Percentiles rank a stretch among this genome's conserved stretches.
phyloP scores from a whole-genome alignment of 768 basidiomycete species.

The Udeniomyces megalosporus region DNA sequence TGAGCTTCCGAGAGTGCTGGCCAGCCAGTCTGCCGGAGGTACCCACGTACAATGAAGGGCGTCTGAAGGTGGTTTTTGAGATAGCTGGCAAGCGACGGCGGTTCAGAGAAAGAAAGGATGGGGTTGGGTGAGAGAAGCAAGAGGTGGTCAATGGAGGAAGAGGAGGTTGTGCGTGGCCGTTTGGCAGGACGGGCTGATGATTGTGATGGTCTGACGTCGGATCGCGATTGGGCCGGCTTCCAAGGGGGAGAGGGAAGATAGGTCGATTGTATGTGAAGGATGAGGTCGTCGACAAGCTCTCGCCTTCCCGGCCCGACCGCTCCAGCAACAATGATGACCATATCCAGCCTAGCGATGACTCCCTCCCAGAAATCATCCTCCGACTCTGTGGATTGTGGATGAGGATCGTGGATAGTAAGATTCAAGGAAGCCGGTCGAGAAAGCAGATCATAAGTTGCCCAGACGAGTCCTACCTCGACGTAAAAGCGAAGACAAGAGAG shows the following conservation, averaged over 20 bases:
- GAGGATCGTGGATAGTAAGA: too few relatives aligned
- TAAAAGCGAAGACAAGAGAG: conserved; percentile 51
- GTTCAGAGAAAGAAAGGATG: conserved; percentile 35
- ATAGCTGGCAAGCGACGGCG: conserved; percentile 48
- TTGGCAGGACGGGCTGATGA: neutral
- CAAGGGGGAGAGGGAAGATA: conserved; percentile 19
- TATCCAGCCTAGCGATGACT: conserved; percentile 49
- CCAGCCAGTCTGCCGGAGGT: conserved; percentile 44
- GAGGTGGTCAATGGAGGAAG: too few relatives aligned
- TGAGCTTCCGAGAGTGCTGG: conserved; percentile 37
- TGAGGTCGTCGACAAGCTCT: conserved; percentile 47
- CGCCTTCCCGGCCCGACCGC: conserved; percentile 46
- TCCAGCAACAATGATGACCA: conserved; percentile 68
- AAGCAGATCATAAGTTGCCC: conserved; percentile 17
- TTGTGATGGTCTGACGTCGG: neutral
- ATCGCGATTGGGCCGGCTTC: neutral
- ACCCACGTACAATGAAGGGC: conserved; percentile 62
- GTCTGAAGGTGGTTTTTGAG: conserved; percentile 31
- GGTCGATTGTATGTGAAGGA: conserved; percentile 43
- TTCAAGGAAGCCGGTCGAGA: neutral
- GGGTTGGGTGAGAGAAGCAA: conserved; percentile 23
- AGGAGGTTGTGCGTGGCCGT: neutral
- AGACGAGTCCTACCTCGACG: conserved; percentile 55
- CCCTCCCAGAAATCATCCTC: conserved; percentile 27
- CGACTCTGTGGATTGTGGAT: neutral